Conservation (phyloP, 148 eudicot species). For the Arctostaphylos glauca region DNA sequence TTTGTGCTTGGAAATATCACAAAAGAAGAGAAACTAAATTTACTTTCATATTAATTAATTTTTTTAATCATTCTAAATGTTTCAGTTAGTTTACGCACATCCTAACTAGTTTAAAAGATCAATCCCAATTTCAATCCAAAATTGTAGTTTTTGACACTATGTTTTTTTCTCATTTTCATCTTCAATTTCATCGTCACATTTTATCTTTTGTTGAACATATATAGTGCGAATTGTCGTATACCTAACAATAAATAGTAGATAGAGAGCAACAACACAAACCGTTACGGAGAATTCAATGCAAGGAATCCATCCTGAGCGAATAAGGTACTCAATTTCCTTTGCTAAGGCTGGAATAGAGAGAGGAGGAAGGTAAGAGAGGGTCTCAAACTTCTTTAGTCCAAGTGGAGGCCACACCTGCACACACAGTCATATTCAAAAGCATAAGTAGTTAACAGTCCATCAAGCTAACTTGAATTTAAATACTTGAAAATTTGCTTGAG, state of each 20-base stretch:
- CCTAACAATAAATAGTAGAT: not conserved
- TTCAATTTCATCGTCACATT: not conserved
- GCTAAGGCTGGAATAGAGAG: slow-evolving; percentile 29
- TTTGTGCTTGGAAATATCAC: not conserved
- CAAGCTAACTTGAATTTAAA: not conserved
- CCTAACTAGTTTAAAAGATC: not conserved
- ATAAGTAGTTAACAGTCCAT: not conserved
- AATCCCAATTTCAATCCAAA: not conserved
- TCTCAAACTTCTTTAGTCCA: slow-evolving; percentile 57
- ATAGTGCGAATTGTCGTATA: too few relatives aligned
- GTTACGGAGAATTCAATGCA: slow-evolving; percentile 57
- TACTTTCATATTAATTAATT: not conserved
- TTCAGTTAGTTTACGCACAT: not conserved
- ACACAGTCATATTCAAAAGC: not conserved
- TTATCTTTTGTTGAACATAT: not conserved
- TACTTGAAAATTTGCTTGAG: not conserved
- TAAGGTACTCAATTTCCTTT: slow-evolving; percentile 56
- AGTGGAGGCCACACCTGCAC: slow-evolving; percentile 70
- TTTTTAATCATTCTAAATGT: too few relatives aligned
- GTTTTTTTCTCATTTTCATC: not conserved
- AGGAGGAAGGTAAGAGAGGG: slow-evolving; percentile 68
- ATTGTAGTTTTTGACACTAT: not conserved
- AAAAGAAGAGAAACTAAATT: not conserved
- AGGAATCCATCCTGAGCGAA: slow-evolving; percentile 62
- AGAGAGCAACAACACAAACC: slow-evolving; percentile 17